Evolutionary conservation across 2,329 filamentous ascomycete species (phyloP).

Genomic region (Trichoderma afroharzianum): DNA sequence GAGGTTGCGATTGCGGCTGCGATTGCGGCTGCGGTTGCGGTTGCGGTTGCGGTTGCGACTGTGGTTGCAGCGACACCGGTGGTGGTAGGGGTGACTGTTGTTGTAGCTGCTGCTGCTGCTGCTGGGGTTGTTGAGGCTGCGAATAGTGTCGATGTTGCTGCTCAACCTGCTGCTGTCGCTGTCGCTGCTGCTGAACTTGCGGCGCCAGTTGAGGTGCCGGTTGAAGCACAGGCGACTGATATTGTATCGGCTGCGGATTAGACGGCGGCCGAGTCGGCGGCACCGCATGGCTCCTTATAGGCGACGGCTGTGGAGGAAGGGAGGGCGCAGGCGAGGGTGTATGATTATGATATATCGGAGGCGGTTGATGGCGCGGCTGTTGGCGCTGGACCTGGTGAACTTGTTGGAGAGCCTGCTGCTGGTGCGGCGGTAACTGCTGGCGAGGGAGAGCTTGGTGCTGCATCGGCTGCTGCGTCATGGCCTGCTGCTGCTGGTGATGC

Average conservation of each 20-base stretch:
- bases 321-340: conserved; percentile 16
- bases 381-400: conserved; percentile 31
- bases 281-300: conserved; percentile 19
- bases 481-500: conserved; percentile 25
- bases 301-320: conserved; percentile 11
- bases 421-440: conserved; percentile 33
- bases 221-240: conserved; percentile 2
- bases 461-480: conserved; percentile 21
- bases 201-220: conserved; percentile 7
- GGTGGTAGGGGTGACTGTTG: conserved; percentile 22
- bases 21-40: not conserved
- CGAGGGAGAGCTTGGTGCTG: conserved; percentile 25
- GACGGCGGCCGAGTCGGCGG: conserved; percentile 19
- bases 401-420: conserved; percentile 22
- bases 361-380: conserved; percentile 28
- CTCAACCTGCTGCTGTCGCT: conserved; percentile 10
- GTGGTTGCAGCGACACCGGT: conserved; percentile 25
- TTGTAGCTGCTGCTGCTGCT: conserved; percentile 20
- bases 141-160: conserved; percentile 9
- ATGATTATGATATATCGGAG: conserved; percentile 24
- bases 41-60: conserved; percentile 21
- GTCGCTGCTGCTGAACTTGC: conserved; percentile 4
- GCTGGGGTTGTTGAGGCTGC: conserved; percentile 20
- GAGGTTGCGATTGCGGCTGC: not conserved
- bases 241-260: conserved; percentile 15